Evolutionary conservation across 192 early-diverging fungal genomes (phyloP).

Genomic region (Coemansia sp.): DNA sequence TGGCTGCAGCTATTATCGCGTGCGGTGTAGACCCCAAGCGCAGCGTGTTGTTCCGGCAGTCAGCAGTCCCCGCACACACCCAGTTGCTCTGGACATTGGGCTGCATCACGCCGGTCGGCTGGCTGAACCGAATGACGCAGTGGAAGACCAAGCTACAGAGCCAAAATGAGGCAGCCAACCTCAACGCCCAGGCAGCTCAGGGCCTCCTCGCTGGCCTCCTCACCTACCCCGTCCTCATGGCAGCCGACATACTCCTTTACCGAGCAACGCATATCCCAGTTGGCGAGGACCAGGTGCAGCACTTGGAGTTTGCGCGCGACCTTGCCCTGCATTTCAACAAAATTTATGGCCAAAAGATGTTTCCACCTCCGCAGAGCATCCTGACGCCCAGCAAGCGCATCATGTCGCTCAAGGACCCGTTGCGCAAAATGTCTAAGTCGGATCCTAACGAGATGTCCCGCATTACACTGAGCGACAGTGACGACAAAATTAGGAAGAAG

Average conservation of each 20-base stretch:
- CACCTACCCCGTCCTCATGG: conserved; percentile 88
- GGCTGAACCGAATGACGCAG: conserved; percentile 93
- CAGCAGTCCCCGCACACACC: conserved; percentile 70
- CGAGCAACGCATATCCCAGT: conserved; percentile 82
- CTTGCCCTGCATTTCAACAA: conserved; percentile 77
- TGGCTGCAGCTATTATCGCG: conserved; percentile 75
- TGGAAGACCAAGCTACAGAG: conserved; percentile 72
- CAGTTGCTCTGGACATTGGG: conserved; percentile 85
- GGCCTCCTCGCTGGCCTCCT: conserved; percentile 67
- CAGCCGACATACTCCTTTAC: conserved; percentile 90
- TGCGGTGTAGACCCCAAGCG: conserved; percentile 77
- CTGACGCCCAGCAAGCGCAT: conserved; percentile 68
- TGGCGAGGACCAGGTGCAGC: conserved; percentile 91
- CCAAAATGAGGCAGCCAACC: conserved; percentile 1
- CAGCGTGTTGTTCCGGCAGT: conserved; percentile 82
- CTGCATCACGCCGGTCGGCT: conserved; percentile 83
- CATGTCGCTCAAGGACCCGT: conserved; percentile 80
- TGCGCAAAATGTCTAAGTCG: conserved; percentile 86
- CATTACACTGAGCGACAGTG: conserved; percentile 74
- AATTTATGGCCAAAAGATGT: conserved; percentile 58
- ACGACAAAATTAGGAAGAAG: conserved; percentile 63
- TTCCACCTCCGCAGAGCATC: conserved; percentile 66
- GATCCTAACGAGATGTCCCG: conserved; percentile 67
- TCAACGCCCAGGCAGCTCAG: conserved; percentile 25
- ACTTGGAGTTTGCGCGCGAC: conserved; percentile 84